Percentiles rank a stretch among this genome's conserved stretches.
These are phyloP conservation scores for Lagenidium sp. DNA, from an alignment of 352 stramenopile genomes.

Conservation along the genomic window DNA sequence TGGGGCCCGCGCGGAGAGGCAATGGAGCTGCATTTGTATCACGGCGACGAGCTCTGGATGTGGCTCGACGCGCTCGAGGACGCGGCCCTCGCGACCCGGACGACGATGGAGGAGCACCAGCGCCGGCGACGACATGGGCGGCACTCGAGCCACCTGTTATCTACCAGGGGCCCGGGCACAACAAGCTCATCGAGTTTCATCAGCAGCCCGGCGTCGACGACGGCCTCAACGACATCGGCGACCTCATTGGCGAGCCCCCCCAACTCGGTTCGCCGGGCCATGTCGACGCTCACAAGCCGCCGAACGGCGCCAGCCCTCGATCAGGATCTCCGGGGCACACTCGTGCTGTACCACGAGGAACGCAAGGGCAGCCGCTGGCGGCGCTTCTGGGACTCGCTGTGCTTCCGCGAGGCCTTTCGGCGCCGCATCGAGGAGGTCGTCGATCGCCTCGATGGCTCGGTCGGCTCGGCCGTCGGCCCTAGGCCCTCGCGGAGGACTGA, in stretches of 20 bases:
- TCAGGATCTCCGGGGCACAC: constrained; percentile 46
- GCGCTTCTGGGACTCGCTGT: constrained; percentile 14
- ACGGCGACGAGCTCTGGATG: constrained; percentile 29
- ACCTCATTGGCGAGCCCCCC: background rate
- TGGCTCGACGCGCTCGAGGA: constrained; percentile 66
- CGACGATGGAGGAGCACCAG: constrained; percentile 6
- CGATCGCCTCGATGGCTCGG: background rate
- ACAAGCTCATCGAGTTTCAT: constrained; percentile 18
- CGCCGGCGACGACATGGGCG: constrained; percentile 38
- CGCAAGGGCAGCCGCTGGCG: constrained; percentile 30
- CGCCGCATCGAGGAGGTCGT: background rate
- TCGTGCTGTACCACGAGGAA: constrained; percentile 66
- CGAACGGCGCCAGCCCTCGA: constrained; percentile 11
- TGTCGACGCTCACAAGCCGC: too few species aligned
- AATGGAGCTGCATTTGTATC: constrained; percentile 74
- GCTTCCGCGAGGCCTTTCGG: background rate
- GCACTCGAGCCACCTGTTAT: too few species aligned
- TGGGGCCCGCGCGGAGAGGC: constrained; percentile 42
- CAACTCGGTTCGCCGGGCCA: background rate
- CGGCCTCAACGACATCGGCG: constrained; percentile 6
- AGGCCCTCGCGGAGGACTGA: background rate
- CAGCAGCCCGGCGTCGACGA: background rate
- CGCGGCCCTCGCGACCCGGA: constrained; percentile 20
- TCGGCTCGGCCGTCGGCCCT: too few species aligned
- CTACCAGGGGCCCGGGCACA: constrained; percentile 31